These are phyloP conservation scores for Dendrobium catenatum DNA, from an alignment of 106 monocot species.

Conservation along the genomic window DNA sequence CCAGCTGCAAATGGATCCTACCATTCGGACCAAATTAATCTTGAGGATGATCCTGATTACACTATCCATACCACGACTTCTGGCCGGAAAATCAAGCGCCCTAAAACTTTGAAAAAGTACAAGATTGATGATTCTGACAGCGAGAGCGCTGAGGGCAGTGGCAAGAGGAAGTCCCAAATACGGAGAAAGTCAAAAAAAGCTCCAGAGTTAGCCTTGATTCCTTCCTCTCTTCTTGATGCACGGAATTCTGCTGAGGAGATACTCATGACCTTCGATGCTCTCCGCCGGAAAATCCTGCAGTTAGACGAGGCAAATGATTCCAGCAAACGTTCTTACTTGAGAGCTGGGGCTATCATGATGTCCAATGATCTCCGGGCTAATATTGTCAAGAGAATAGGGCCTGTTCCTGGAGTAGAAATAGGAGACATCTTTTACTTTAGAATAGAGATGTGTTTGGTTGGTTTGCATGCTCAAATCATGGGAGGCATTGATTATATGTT, in stretches of 20 bases:
- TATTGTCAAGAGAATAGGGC: constrained; percentile 46
- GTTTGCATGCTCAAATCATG: constrained; percentile 61
- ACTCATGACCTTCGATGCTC: constrained; percentile 69
- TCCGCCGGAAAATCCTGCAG: constrained; percentile 57
- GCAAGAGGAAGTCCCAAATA: constrained; percentile 8
- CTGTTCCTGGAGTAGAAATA: constrained; percentile 52
- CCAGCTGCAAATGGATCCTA: constrained; percentile 27
- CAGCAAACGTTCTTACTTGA: constrained; percentile 39
- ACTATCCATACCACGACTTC: constrained; percentile 28
- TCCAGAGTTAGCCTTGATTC: constrained; percentile 24
- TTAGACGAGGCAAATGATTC: constrained; percentile 44
- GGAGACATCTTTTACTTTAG: constrained; percentile 85
- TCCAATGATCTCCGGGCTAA: constrained; percentile 41
- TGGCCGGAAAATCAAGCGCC: constrained; percentile 45
- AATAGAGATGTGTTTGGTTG: constrained; percentile 66
- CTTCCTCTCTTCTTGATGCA: constrained; percentile 34
- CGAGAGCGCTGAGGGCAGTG: constrained; percentile 5
- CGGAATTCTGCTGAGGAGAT: constrained; percentile 53
- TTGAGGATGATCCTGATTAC: constrained; percentile 13
- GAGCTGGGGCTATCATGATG: constrained; percentile 51
- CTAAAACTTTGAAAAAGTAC: constrained; percentile 11
- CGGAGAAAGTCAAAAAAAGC: constrained; percentile 14
- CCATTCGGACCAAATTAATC: not conserved
- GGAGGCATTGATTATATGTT: constrained; percentile 72
- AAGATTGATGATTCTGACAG: constrained; percentile 4